Evolutionary conservation across 2,329 filamentous ascomycete genomes (phyloP).

Genomic region (Paraphaeosphaeria minitans): DNA sequence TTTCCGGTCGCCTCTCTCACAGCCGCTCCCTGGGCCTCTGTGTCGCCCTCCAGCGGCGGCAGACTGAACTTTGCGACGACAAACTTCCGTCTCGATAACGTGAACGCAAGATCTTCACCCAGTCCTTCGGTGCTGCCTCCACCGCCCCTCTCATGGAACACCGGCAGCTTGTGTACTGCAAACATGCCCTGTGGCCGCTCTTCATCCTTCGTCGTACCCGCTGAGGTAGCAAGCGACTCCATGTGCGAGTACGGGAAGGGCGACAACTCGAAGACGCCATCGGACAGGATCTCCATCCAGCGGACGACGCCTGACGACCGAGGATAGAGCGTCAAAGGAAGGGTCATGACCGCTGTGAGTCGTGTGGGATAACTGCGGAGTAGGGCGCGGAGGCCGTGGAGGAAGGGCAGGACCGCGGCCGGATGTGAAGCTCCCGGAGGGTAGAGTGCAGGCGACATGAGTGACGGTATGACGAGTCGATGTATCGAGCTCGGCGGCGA

Average conservation of each 20-base stretch:
- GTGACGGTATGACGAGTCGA: constrained; percentile 79
- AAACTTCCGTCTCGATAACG: constrained; percentile 80
- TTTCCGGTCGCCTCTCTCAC: constrained; percentile 46
- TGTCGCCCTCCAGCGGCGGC: constrained; percentile 81
- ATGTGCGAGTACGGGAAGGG: constrained; percentile 67
- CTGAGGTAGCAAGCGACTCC: constrained; percentile 55
- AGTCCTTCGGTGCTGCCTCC: constrained; percentile 68
- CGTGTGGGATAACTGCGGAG: constrained; percentile 69
- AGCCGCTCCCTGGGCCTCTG: constrained; percentile 60
- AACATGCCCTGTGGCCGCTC: constrained; percentile 87
- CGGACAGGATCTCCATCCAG: constrained; percentile 83
- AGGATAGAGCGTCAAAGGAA: constrained; percentile 81
- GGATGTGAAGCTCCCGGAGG: constrained; percentile 72
- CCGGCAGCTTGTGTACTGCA: constrained; percentile 78
- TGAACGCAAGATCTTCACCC: constrained; percentile 89
- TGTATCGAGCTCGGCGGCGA: constrained; percentile 67
- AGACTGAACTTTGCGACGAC: constrained; percentile 87
- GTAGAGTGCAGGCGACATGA: constrained; percentile 88
- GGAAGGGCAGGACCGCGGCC: constrained; percentile 74
- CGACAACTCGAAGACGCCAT: constrained; percentile 85
- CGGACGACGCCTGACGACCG: constrained; percentile 75
- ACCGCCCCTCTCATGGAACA: constrained; percentile 87
- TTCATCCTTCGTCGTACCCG: constrained; percentile 62
- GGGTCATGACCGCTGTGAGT: constrained; percentile 73
- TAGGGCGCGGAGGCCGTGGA: constrained; percentile 77